A percentile compares a stretch with the other conserved stretches of the same genome.
phyloP scores from a whole-genome alignment of 2,329 filamentous ascomycete species.

The Macrophomina pseudophaseolina region DNA sequence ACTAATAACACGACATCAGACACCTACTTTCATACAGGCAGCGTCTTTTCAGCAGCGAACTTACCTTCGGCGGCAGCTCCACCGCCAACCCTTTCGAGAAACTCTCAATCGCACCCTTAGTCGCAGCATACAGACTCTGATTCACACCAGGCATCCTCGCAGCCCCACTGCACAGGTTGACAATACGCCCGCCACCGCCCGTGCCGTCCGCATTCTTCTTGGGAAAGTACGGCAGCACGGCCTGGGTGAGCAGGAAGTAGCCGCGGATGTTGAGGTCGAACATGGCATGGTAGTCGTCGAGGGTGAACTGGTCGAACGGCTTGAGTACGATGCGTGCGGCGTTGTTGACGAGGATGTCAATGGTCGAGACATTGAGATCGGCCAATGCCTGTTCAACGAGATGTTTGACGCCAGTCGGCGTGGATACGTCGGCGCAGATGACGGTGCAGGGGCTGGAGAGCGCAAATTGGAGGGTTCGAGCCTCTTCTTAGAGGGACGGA shows the following conservation, averaged over 20 bases:
- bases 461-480: neutral
- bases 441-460: conserved; percentile 5
- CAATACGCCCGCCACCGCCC: conserved; percentile 51
- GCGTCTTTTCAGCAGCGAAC: too few relatives aligned
- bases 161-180: conserved; percentile 64
- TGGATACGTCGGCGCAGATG: conserved; percentile 8
- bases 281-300: conserved; percentile 58
- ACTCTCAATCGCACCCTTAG: conserved; percentile 65
- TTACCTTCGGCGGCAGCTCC: conserved; percentile 49
- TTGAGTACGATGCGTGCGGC: conserved; percentile 41
- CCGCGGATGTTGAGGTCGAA: conserved; percentile 64
- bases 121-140: conserved; percentile 59
- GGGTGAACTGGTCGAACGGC: conserved; percentile 45
- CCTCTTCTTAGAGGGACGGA: neutral
- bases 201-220: neutral
- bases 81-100: conserved; percentile 64
- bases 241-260: conserved; percentile 60
- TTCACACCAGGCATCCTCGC: conserved; percentile 53
- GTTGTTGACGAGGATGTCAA: conserved; percentile 54
- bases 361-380: conserved; percentile 28
- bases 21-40: too few relatives aligned
- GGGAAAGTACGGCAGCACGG: conserved; percentile 58
- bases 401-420: neutral
- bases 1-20: neutral
- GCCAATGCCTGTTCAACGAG: neutral